Base-by-base conservation (phyloP, 2,329 filamentous ascomycete species). In the Epichloe gansuensis region DNA sequence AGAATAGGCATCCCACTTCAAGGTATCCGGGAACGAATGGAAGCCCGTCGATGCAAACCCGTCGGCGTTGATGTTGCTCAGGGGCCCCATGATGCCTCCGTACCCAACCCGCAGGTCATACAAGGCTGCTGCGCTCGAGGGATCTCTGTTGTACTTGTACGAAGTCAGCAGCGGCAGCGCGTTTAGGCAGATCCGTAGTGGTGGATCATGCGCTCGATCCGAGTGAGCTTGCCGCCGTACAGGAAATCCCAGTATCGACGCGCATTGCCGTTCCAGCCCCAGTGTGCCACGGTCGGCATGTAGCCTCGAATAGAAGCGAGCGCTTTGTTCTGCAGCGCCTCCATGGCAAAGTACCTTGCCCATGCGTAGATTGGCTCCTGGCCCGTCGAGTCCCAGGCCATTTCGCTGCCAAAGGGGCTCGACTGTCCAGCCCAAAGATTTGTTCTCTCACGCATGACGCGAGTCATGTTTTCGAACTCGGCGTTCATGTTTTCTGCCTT, bases 231-330 rank as follows among this genome's bases (percentile, higher is more conserved):
- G 25, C 69, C 71, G 7, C 62, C 70, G 51, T 73, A 73, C n/a
- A 43, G 3, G 12, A 50, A 50, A 41, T 82, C 79, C 79, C 79
- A 82, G 61, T 81, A 82, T 5, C 78, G 65, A 2, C 80, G 70
- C 0, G 78, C 77, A 55, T 81, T 82, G 12, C 79, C 79, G 50
- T 82, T 80, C 75, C 75, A 82, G 3, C 76, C 80, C 80, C 80
- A 82, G 56, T 82, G 79, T 0, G 77, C 68, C 0, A 82, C 73
- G 0, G 75, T 77, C 0, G 79, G 78, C 68, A 74, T 79, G 56
- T 75, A 82, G 0, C 75, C 79, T 1, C 78, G 60, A 4, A 82
- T 76, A 23, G 73, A 76, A 52, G 75, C 69, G 46, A 82, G 67
- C 0, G 72, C 75, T 57, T 81, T 81, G 2, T 23, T n/a, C 41